phyloP scores from a whole-genome alignment of 2,329 filamentous ascomycete genomes.

The Pestalotiopsis sp. region DNA sequence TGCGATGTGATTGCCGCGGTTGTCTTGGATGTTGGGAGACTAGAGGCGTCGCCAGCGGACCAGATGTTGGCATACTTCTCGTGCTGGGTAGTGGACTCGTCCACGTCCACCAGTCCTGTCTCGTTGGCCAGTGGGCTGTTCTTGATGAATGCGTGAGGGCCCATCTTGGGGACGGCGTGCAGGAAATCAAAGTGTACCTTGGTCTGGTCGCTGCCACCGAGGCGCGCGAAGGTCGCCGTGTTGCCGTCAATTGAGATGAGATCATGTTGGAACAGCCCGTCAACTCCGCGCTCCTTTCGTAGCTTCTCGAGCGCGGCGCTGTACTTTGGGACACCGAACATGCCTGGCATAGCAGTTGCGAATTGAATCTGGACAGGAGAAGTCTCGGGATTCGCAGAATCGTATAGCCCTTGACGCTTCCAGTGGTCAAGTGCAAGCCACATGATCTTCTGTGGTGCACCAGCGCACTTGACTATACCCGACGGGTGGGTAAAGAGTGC shows the following conservation, averaged over 20 bases:
- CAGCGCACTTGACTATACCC: slow-evolving; percentile 41
- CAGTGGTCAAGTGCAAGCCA: slow-evolving; percentile 42
- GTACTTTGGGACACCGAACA: slow-evolving; percentile 44
- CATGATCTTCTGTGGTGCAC: slow-evolving; percentile 41
- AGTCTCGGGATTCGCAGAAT: slow-evolving; percentile 28
- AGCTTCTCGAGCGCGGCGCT: slow-evolving; percentile 35
- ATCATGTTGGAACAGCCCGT: slow-evolving; percentile 42
- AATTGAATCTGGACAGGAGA: slow-evolving; percentile 24
- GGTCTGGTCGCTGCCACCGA: slow-evolving; percentile 31
- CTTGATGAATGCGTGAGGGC: slow-evolving; percentile 33
- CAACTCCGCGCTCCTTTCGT: slow-evolving; percentile 35
- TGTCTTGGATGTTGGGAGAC: slow-evolving; percentile 45
- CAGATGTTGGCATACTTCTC: slow-evolving; percentile 40
- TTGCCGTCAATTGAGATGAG: slow-evolving; percentile 37
- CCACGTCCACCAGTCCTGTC: slow-evolving; percentile 35
- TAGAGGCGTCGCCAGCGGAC: slow-evolving; percentile 41
- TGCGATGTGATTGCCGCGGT: slow-evolving; percentile 47
- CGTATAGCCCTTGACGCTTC: slow-evolving; percentile 34
- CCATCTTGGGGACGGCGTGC: slow-evolving; percentile 38
- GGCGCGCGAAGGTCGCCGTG: slow-evolving; percentile 36
- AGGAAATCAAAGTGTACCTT: slow-evolving; percentile 36
- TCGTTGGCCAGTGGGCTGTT: slow-evolving; percentile 38
- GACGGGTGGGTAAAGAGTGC: slow-evolving; percentile 41
- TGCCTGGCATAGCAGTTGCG: slow-evolving; percentile 36
- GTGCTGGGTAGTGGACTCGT: slow-evolving; percentile 35